Base-by-base conservation (phyloP, 2,329 filamentous ascomycete species). In the Thielaviopsis populi region DNA sequence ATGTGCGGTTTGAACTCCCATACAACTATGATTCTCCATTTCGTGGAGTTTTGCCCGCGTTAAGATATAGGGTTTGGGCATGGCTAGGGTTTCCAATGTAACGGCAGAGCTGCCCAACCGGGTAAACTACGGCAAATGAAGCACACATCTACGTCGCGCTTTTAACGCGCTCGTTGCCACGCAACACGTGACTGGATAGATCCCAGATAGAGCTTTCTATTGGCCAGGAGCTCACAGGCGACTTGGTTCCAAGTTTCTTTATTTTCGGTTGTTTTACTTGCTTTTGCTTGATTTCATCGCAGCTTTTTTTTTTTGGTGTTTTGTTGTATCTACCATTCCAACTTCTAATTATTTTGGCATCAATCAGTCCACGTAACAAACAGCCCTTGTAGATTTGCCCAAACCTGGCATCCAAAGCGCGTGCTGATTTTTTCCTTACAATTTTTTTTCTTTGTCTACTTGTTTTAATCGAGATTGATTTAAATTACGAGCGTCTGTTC, bases 371-470 rank as follows among this genome's bases (percentile, higher is more conserved):
- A 33, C 50, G 4, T n/a, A 27, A 17, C 27, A 19, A 37, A 30
- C 50, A 15, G 27, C 24, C 13, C 27, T 56, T 56, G 24, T 56
- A 56, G 50, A 56, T 37, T 56, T 17, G 15, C 24, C 17, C 50
- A 3, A 33, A n/a, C 27, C n/a, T 33, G 13, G 50, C 24, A 37
- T 37, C 13, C 33, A 56, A 33, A 56, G 50, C 27, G 24, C 50
- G 50, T n/a, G 50, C 27, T 19, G 17, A 30, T 37, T 33, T 30
- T 37, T 17, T 56, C 4, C 15, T 27, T 50, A 24, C 22, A n/a
- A 15, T n/a, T 37, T 63, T 59, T 17, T 46, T 61, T 46, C 41
- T 46, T 63, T 60, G 24, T 13, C 24, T 27, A 41, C 41, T 63
- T 58, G 54, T 53, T 64, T 54, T 56, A 37, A 56, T 56, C 50